Conservation (phyloP, 495 filamentous ascomycete genomes). For the Trypethelium eluteriae region DNA sequence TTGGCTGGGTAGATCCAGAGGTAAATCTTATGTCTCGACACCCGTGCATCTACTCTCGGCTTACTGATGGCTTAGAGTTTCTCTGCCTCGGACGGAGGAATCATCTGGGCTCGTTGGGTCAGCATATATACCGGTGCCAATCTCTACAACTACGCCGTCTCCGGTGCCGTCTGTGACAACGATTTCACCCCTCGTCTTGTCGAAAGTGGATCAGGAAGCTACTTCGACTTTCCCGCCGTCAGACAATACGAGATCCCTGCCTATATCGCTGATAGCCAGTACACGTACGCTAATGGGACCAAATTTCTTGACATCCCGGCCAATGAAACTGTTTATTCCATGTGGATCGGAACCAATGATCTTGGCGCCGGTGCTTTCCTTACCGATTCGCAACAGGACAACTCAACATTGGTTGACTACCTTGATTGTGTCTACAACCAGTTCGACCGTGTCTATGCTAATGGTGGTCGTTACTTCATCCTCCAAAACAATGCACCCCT, state of each 20-base stretch:
- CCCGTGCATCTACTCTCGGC: not conserved
- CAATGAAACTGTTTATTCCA: constrained; percentile 58
- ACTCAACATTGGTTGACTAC: constrained; percentile 34
- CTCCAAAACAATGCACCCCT: constrained; percentile 59
- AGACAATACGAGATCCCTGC: constrained; percentile 61
- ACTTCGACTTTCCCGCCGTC: constrained; percentile 51
- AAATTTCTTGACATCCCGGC: constrained; percentile 46
- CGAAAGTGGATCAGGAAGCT: constrained; percentile 21
- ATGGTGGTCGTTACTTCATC: constrained; percentile 61
- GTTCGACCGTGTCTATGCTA: constrained; percentile 52
- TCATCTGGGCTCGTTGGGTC: constrained; percentile 59
- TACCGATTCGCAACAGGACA: constrained; percentile 48
- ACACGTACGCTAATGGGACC: constrained; percentile 34
- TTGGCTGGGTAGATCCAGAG: constrained; percentile 45
- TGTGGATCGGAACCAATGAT: constrained; percentile 78
- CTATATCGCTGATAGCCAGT: constrained; percentile 54
- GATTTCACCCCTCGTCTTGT: constrained; percentile 49
- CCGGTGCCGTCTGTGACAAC: constrained; percentile 64
- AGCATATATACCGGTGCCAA: constrained; percentile 46
- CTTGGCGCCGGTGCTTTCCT: constrained; percentile 57
- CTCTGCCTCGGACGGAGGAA: constrained; percentile 54
- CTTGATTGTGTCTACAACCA: constrained; percentile 55
- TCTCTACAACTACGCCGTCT: constrained; percentile 67
- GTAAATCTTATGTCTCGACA: constrained; percentile 24
- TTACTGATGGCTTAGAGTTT: constrained; percentile 13